A percentile compares a stretch with the other conserved stretches of the same genome.
Evolutionary conservation across 345 rosid genomes (phyloP).

Genomic region (Citrus hindsii): DNA sequence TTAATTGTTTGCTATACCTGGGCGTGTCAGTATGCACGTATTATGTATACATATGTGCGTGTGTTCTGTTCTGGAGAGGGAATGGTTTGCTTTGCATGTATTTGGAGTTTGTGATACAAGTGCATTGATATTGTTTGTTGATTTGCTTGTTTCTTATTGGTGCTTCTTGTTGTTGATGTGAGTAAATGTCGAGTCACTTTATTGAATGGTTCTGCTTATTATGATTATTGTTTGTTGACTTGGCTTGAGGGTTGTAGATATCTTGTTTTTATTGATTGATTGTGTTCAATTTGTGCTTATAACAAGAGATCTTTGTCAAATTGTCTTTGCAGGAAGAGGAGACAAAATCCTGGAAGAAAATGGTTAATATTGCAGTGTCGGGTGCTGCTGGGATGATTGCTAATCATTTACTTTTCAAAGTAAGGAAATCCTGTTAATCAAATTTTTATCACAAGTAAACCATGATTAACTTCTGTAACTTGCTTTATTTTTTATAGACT

Average conservation of each 20-base stretch:
- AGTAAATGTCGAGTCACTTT: neutral
- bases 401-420: conserved; percentile 95
- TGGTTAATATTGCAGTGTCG: conserved; percentile 73
- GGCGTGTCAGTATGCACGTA: neutral
- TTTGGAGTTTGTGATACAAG: neutral
- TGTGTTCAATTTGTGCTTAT: neutral
- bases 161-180: neutral
- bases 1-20: neutral
- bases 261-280: neutral
- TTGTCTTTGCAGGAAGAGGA: conserved; percentile 67
- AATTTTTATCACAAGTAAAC: neutral
- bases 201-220: neutral
- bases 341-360: conserved; percentile 90
- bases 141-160: neutral
- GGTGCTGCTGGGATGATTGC: conserved; percentile 99
- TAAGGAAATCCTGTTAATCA: conserved; percentile 24
- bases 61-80: neutral
- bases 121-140: conserved; percentile 8
- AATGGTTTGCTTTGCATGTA: neutral
- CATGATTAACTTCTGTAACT: neutral
- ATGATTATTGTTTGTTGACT: neutral
- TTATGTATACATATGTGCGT: neutral
- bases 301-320: neutral
- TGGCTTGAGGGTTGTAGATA: neutral
- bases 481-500: neutral